Percentiles rank a stretch among this genome's conserved stretches.
Conservation (phyloP, 345 rosid species). For the Dimocarpus longan region DNA sequence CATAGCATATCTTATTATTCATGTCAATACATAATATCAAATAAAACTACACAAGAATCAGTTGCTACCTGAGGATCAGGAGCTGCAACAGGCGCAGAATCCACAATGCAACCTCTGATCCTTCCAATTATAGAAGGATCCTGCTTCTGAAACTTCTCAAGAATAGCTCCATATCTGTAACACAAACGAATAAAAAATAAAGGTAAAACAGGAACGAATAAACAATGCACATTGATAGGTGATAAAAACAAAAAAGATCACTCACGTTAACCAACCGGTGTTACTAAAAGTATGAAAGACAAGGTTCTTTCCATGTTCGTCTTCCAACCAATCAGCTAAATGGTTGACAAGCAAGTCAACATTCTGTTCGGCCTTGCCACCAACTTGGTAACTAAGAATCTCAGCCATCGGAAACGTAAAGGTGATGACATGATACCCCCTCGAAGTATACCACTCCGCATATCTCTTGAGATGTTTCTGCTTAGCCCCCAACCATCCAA, state of each 20-base stretch:
- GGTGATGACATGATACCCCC: slow-evolving; percentile 90
- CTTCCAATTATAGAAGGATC: slow-evolving; percentile 65
- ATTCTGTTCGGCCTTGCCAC: slow-evolving; percentile 89
- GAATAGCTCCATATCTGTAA: slow-evolving; percentile 84
- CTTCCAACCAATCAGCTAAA: slow-evolving; percentile 93
- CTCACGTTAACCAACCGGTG: slow-evolving; percentile 98
- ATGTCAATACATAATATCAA: slow-evolving; percentile 6
- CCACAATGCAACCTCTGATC: slow-evolving; percentile 90
- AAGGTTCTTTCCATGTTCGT: slow-evolving; percentile 72
- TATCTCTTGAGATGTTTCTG: slow-evolving; percentile 92
- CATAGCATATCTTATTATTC: background rate
- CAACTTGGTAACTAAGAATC: slow-evolving; percentile 81
- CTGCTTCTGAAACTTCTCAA: slow-evolving; percentile 84
- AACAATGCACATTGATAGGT: too few species aligned
- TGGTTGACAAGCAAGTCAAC: slow-evolving; percentile 81
- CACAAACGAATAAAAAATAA: slow-evolving; percentile 14
- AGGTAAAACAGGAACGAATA: background rate
- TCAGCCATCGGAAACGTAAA: slow-evolving; percentile 91
- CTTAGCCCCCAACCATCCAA: slow-evolving; percentile 99
- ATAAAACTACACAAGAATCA: slow-evolving; percentile 18
- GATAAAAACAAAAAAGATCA: slow-evolving; percentile 2
- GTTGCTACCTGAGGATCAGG: slow-evolving; percentile 90
- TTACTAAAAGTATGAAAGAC: slow-evolving; percentile 98
- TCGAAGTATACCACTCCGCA: slow-evolving; percentile 94
- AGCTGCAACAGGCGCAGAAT: slow-evolving; percentile 97